Base-by-base conservation (phyloP, 352 stramenopile genomes). In the Globisporangium orthogonon region DNA sequence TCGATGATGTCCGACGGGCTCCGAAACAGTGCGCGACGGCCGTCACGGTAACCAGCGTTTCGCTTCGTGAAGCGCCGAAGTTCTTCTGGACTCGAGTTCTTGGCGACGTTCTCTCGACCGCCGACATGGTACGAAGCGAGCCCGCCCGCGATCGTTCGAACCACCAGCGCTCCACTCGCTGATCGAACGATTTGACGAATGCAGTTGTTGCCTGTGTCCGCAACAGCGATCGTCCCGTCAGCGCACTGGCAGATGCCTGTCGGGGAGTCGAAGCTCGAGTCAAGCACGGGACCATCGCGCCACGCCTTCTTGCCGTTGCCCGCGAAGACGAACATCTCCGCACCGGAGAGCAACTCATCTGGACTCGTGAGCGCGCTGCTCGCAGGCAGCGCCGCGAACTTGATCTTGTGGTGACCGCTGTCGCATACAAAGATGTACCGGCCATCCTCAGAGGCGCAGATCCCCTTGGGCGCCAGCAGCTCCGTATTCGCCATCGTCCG, bases 121-220 rank as follows among this genome's bases (percentile, higher is more conserved):
- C 17, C 15, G 4, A 54, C 37, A 11, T 50, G 52, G 31, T 40
- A 65, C 30, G 41, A 61, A 0, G 52, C 61, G 15, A 59, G 55
- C 0, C 68, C 59, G 3, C 73, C 73, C 23, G 68, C 73, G 48
- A 83, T 74, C 10, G 70, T 83, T 13, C 63, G 67, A 3, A 69
- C 70, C 1, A 70, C 18, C 30, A 78, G 44, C 45, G 67, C 67
- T 4, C 73, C 68, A 9, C 53, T 66, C 18, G 52, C 7, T 23
- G 50, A 51, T 4, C 61, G 66, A 35, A 53, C 41, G 18, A 86
- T 76, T 37, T 70, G 66, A 4, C 73, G 73, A 40, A 86, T 78
- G 40, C 73, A 86, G 63, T 80, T 73, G 50, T 86, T 83, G 23
- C 73, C 76, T 2, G 76, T 76, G 46, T 83, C 76, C 11, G 67